Evolutionary conservation across 768 basidiomycete species (phyloP).

Genomic region (Mycena epipterygia): DNA sequence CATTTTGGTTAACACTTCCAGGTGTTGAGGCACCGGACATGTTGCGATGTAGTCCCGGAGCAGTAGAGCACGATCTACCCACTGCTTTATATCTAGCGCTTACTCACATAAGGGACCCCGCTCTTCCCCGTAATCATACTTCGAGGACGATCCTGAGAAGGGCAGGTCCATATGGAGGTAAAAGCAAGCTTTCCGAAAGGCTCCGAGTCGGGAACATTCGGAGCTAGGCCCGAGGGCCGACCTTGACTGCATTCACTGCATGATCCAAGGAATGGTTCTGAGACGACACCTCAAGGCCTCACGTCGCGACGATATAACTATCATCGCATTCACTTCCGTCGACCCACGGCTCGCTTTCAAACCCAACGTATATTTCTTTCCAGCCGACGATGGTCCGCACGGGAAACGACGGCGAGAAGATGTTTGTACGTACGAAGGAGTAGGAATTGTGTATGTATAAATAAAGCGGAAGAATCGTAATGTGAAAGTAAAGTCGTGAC

Average conservation of each 20-base stretch:
- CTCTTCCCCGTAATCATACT: background rate
- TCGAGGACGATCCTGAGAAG: background rate
- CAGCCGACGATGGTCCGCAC: slow-evolving; percentile 2
- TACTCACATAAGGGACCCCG: background rate
- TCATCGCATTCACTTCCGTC: background rate
- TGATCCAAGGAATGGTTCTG: no score
- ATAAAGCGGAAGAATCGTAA: slow-evolving; percentile 4
- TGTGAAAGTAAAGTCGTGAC: background rate
- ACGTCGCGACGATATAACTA: no score
- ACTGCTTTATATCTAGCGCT: background rate
- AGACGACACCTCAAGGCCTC: no score
- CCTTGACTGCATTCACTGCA: no score
- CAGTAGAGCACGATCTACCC: no score
- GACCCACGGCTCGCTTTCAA: slow-evolving; percentile 26
- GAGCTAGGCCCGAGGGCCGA: no score
- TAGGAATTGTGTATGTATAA: slow-evolving; percentile 19
- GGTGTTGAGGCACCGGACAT: background rate
- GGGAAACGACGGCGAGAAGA: slow-evolving; percentile 10
- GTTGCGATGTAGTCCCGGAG: background rate
- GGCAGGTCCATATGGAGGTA: background rate
- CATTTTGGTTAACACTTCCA: background rate
- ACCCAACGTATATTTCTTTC: slow-evolving; percentile 30
- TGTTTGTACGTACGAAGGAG: slow-evolving; percentile 2
- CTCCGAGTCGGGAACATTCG: no score
- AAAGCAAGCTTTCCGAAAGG: background rate